These are phyloP conservation scores for Tetragonia tetragonoides DNA, from an alignment of 148 eudicot species.

Conservation along the genomic window DNA sequence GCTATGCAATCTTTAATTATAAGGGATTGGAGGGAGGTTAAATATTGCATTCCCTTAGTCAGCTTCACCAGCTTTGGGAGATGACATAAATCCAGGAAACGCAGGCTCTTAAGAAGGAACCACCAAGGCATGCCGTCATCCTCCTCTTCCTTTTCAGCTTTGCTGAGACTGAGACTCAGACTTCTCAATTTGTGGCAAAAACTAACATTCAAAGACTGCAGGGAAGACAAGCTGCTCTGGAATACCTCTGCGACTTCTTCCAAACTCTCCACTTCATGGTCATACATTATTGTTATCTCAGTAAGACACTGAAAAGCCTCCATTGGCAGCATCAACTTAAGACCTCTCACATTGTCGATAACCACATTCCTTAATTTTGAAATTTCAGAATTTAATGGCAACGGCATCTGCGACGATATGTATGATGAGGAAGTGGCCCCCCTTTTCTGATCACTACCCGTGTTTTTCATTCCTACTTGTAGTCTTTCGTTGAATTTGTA, in stretches of 20 bases:
- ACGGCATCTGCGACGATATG: too few relatives aligned
- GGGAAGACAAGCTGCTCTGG: conserved; percentile 12
- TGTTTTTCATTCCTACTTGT: neutral
- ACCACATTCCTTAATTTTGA: neutral
- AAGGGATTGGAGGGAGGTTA: conserved; percentile 15
- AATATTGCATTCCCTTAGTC: conserved; percentile 13
- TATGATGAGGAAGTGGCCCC: too few relatives aligned
- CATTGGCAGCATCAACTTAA: neutral
- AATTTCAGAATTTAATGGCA: neutral
- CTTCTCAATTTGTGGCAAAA: neutral
- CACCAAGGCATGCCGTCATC: conserved; percentile 18
- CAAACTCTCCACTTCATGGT: conserved; percentile 17
- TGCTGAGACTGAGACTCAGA: neutral
- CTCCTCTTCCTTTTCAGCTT: neutral
- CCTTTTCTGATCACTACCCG: neutral
- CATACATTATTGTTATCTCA: conserved; percentile 10
- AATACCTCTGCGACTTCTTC: conserved; percentile 15
- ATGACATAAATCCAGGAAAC: neutral
- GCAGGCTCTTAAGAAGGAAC: neutral
- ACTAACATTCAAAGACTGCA: neutral
- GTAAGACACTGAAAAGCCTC: conserved; percentile 13
- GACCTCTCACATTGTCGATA: conserved; percentile 10
- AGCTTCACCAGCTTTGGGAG: conserved; percentile 5
- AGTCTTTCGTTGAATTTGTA: neutral
- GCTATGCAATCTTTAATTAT: neutral